Evolutionary conservation across 139 green algal species (phyloP), one percentile per base, ranked within the genome.

Genomic region (Zygnema circumcarinatum): DNA sequence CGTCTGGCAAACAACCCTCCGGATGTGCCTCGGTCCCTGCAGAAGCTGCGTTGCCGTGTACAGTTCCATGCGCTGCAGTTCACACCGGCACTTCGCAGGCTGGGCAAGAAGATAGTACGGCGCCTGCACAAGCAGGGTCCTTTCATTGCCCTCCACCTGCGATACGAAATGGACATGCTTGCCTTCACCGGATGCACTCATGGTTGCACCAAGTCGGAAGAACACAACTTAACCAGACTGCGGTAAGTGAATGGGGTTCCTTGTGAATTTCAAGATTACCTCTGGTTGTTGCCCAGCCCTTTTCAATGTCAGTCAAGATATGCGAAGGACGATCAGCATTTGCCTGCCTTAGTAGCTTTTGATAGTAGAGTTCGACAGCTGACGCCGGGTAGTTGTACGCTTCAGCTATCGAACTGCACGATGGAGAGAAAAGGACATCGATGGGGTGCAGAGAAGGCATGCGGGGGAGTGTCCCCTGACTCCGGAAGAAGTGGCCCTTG

Each of bases 101-200:
- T 88, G 69, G 82, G 73, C 36, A 31, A 87, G 72, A 31, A 32
- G 2, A 86, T 86, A 2, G 32, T 86, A 2, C 47, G 53, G 20
- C n/a, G 69, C 11, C 69, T 87, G 67, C 36, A 33, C 3, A 47
- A 69, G 81, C 36, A 87, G 3, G 81, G 83, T 2, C 83, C 83
- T 29, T 86, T 89, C 35, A 74, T 89, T 79, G 83, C 83, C 1
- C 74, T 89, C 29, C 83, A 89, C 42, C 74, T 89, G 2, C 84
- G 83, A 40, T 89, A 89, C 20, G 83, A 89, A 47, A 88, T 88
- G 76, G 83, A 89, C 75, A 89, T 89, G 83, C 74, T 89, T 41
- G 83, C 83, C 7, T 89, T 89, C 42, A 87, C 83, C 11, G 83
- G 83, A 36, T 89, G 83, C 75, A 78, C 83, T 2, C 83, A 89